These are phyloP conservation scores for Nicotiana noctiflora DNA, from an alignment of 257 asterid genomes.

Conservation along the genomic window DNA sequence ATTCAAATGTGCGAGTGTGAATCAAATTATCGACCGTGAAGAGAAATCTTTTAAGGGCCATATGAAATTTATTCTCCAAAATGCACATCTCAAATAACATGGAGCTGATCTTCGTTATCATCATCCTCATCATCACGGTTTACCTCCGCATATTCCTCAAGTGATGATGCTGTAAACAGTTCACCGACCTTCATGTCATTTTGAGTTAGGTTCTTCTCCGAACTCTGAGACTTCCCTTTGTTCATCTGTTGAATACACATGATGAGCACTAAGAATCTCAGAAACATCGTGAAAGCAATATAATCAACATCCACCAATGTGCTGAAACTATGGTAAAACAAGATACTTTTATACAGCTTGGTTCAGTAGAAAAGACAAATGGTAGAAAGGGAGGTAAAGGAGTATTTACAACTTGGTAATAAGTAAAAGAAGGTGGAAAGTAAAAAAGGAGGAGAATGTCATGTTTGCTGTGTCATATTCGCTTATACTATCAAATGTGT, in stretches of 20 bases:
- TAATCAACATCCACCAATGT: background rate
- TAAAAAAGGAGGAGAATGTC: background rate
- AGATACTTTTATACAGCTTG: background rate
- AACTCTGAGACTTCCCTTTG: slow-evolving; percentile 49
- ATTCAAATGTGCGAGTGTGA: background rate
- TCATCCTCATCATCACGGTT: slow-evolving; percentile 24
- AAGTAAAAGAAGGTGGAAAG: background rate
- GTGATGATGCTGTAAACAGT: slow-evolving; percentile 30
- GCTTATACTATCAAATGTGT: background rate
- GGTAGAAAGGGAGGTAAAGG: background rate
- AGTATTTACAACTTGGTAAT: background rate
- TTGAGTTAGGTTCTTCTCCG: slow-evolving; percentile 25
- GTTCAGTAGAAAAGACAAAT: background rate
- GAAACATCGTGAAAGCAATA: slow-evolving; percentile 7
- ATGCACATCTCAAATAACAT: background rate
- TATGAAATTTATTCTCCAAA: background rate
- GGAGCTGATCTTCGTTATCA: slow-evolving; percentile 21
- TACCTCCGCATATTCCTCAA: slow-evolving; percentile 39
- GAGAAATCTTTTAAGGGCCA: background rate
- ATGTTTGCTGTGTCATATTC: background rate
- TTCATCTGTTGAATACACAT: slow-evolving; percentile 52
- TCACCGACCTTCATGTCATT: slow-evolving; percentile 47
- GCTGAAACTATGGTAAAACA: background rate
- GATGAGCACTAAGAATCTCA: slow-evolving; percentile 9
- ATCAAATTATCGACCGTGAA: background rate